Evolutionary conservation across 305 asterid species (phyloP).

Genomic region (Fraxinus sp.): DNA sequence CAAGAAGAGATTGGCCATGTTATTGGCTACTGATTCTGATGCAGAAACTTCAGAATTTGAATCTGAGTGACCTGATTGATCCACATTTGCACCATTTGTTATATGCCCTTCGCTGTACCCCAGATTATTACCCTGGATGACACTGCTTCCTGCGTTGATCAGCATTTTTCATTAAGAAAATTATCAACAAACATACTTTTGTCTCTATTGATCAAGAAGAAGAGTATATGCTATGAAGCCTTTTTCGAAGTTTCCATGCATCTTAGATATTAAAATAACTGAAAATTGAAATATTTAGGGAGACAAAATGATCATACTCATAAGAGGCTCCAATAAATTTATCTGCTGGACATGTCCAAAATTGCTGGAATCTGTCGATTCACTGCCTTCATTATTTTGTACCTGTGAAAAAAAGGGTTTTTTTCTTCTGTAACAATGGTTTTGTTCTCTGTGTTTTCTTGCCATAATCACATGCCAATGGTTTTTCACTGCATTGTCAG

Average conservation of each 20-base stretch:
- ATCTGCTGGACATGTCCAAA: not conserved
- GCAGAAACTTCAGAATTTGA: slow-evolving; percentile 29
- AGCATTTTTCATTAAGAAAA: not conserved
- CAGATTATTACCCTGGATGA: not conserved
- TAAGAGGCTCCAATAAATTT: not conserved
- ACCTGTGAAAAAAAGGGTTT: slow-evolving; percentile 8
- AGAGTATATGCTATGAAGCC: not conserved
- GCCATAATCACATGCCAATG: slow-evolving; percentile 25
- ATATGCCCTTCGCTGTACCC: slow-evolving; percentile 6
- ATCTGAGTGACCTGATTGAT: slow-evolving; percentile 19
- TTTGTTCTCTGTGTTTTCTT: slow-evolving; percentile 17
- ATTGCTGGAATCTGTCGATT: slow-evolving; percentile 18
- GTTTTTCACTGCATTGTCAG: slow-evolving; percentile 29
- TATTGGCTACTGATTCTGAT: slow-evolving; percentile 33
- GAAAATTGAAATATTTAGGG: not conserved
- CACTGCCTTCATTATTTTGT: slow-evolving; percentile 14
- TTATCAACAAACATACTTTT: not conserved
- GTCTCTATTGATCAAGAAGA: not conserved
- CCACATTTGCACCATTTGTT: not conserved
- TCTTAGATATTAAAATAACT: not conserved
- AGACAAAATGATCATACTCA: slow-evolving; percentile 1
- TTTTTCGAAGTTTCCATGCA: not conserved
- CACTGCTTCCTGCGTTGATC: slow-evolving; percentile 1
- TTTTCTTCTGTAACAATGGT: slow-evolving; percentile 10
- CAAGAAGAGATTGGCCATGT: slow-evolving; percentile 15